Base-by-base conservation (phyloP, 2,329 filamentous ascomycete species). In the Aureobasidium namibiae region DNA sequence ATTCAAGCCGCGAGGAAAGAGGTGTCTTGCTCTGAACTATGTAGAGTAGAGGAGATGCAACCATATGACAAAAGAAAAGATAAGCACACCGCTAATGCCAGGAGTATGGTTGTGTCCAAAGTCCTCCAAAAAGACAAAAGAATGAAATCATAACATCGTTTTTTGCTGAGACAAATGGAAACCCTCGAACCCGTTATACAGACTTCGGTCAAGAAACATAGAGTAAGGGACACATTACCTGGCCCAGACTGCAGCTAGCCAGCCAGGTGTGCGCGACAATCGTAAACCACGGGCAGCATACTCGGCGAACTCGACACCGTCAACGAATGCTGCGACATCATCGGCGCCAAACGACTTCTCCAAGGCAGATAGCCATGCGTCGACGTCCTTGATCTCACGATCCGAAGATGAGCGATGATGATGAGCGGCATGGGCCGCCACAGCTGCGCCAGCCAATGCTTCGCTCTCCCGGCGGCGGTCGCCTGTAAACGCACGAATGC, bases 401-500 rank as follows among this genome's bases (percentile, higher is more conserved):
- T 39, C 63, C 59, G 60, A 63, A 60, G 29, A 31, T n/a, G 46
- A 42, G 3, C 38, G 50, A 7, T 33, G 52, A 31, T 61, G 50
- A 1, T 56, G 53, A 16, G 29, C n/a, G 21, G 38, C 13, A 7
- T 44, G 38, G 41, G 57, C 44, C 56, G 45, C 18, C 45, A 58
- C 18, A 33, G 56, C 45, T 59, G 60, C 33, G 36, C 56, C 14
- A 60, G 64, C 42, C 39, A 60, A 10, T 58, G 63, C 45, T 44
- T 61, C 57, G 21, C 57, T 53, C 16, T 52, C 46, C 9, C 48
- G 57, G 16, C 57, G 45, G 31, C 48, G 54, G 4, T 57, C 54
- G 14, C 33, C 26, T 9, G 57, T 33, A 80, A 80, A 16, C 81
- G 81, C 34, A 81, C 81, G 45, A 82, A 80, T 65, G 76, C 73